Evolutionary conservation across 148 eudicot species (phyloP).

Genomic region (Polygonum aviculare): DNA sequence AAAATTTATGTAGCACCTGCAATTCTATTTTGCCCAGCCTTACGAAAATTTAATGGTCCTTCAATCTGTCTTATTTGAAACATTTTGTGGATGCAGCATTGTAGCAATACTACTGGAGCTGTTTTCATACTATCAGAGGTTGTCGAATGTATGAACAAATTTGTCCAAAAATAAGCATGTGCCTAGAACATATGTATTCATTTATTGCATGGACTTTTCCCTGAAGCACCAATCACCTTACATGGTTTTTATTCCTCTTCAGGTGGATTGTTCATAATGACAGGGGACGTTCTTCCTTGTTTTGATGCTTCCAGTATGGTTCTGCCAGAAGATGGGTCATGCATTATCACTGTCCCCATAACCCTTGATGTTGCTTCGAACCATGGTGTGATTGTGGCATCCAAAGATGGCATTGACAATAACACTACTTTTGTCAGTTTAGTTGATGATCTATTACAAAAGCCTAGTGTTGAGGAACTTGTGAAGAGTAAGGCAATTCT

Average conservation of each 20-base stretch:
- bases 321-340: constrained; percentile 75
- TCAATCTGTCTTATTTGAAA: background rate
- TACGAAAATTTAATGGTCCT: background rate
- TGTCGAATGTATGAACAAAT: background rate
- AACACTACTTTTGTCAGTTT: constrained; percentile 33
- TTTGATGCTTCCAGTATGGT: constrained; percentile 87
- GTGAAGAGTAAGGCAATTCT: constrained; percentile 62
- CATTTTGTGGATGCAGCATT: background rate
- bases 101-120: background rate
- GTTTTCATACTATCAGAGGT: background rate
- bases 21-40: background rate
- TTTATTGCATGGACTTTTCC: background rate
- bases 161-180: background rate
- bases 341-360: constrained; percentile 94
- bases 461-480: constrained; percentile 78
- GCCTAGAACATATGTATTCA: background rate
- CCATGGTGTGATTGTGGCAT: constrained; percentile 93
- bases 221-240: background rate
- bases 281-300: constrained; percentile 99
- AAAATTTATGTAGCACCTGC: background rate
- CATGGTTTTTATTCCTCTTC: constrained; percentile 13
- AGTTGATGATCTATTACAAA: constrained; percentile 89
- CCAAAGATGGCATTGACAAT: constrained; percentile 33
- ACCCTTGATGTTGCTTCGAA: constrained; percentile 92
- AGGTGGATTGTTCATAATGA: constrained; percentile 97